phyloP scores from a whole-genome alignment of 805 yeast species.

The Starmera caribaea region DNA sequence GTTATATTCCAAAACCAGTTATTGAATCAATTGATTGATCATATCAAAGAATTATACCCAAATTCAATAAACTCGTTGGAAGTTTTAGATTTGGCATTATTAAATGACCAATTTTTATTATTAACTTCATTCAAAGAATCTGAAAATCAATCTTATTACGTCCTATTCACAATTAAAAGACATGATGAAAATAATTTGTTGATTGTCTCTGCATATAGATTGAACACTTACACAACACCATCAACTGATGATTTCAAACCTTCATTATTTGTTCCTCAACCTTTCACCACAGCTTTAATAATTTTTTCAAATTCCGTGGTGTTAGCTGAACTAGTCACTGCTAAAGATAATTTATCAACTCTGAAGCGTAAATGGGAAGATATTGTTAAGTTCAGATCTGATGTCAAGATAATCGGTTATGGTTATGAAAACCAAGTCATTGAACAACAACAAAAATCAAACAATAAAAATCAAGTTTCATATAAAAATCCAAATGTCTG shows the following conservation, averaged over 20 bases:
- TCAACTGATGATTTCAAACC: conserved; percentile 28
- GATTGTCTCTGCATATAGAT: conserved; percentile 55
- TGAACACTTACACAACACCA: conserved; percentile 36
- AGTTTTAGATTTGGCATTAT: conserved; percentile 54
- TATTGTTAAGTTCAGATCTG: conserved; percentile 44
- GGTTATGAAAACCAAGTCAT: conserved; percentile 37
- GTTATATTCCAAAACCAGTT: conserved; percentile 28
- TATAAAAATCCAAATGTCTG: conserved; percentile 35
- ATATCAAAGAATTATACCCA: conserved; percentile 39
- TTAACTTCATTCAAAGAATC: conserved; percentile 34
- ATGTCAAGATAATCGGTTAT: conserved; percentile 45
- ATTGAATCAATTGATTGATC: conserved; percentile 25
- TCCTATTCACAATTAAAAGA: conserved; percentile 45
- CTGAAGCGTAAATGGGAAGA: conserved; percentile 71
- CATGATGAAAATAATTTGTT: conserved; percentile 37
- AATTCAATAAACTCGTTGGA: conserved; percentile 40
- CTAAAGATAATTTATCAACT: conserved; percentile 21
- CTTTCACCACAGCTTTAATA: conserved; percentile 51
- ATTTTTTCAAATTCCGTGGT: conserved; percentile 52
- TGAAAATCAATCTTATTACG: conserved; percentile 26
- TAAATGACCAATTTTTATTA: conserved; percentile 36
- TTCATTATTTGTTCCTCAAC: conserved; percentile 44
- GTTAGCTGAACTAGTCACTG: conserved; percentile 47
- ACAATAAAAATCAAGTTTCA: conserved; percentile 11
- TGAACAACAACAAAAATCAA: too few species aligned